Conservation (phyloP, 2,329 filamentous ascomycete species). For the Triangularia verruculosa region DNA sequence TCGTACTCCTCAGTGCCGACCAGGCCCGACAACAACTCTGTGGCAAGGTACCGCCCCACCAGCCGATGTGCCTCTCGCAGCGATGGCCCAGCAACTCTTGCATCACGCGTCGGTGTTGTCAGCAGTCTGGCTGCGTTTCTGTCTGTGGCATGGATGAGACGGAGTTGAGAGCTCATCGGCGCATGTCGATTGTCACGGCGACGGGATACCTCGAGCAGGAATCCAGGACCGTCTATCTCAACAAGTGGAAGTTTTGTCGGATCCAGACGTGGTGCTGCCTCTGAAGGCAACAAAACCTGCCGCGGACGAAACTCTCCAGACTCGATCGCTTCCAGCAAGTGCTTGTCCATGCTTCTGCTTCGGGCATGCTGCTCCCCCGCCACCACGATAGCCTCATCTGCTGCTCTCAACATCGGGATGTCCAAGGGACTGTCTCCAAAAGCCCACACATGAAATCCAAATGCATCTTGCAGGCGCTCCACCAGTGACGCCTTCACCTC, state of each 20-base stretch:
- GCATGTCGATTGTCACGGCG: not conserved
- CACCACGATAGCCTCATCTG: constrained; percentile 54
- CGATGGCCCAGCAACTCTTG: constrained; percentile 40
- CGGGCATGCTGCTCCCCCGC: constrained; percentile 46
- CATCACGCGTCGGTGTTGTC: constrained; percentile 52
- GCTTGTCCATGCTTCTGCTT: constrained; percentile 52
- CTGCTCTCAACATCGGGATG: constrained; percentile 52
- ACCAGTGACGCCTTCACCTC: constrained; percentile 50
- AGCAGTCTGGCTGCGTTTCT: constrained; percentile 48
- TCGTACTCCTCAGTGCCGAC: constrained; percentile 48
- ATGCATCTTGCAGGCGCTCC: constrained; percentile 33
- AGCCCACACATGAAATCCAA: constrained; percentile 45
- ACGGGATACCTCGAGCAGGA: not conserved
- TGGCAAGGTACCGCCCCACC: constrained; percentile 54
- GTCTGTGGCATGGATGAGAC: constrained; percentile 44
- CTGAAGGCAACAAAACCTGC: constrained; percentile 47
- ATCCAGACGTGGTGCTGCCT: constrained; percentile 41
- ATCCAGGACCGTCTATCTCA: constrained; percentile 30
- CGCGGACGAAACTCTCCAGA: constrained; percentile 37
- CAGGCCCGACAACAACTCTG: constrained; percentile 42
- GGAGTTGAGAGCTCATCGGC: not conserved
- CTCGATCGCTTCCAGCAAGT: constrained; percentile 42
- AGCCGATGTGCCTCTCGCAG: constrained; percentile 48
- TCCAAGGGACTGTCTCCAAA: constrained; percentile 62
- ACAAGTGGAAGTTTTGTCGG: constrained; percentile 41